Percentiles rank a stretch among this genome's conserved stretches.
These are phyloP conservation scores for Salix viminalis DNA, from an alignment of 345 rosid species.

Conservation along the genomic window DNA sequence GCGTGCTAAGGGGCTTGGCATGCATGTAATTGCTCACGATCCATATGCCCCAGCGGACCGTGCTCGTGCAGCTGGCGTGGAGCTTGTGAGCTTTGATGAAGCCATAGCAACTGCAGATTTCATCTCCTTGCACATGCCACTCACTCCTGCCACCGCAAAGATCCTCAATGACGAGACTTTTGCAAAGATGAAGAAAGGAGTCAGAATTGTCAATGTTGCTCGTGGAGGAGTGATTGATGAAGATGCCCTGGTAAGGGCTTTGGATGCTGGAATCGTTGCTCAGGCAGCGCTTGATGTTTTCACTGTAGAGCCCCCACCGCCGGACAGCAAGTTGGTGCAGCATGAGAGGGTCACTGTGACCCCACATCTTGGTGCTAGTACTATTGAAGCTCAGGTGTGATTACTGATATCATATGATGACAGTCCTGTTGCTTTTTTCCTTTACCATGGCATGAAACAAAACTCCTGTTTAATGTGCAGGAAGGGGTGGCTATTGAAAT, in stretches of 20 bases:
- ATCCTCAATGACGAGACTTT: constrained; percentile 27
- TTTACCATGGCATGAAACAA: neutral
- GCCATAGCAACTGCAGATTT: constrained; percentile 23
- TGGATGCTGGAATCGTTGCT: constrained; percentile 32
- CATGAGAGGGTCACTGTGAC: constrained; percentile 27
- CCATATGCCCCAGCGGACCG: constrained; percentile 26
- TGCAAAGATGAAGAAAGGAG: constrained; percentile 32
- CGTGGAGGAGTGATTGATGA: constrained; percentile 33
- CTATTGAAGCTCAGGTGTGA: constrained; percentile 24
- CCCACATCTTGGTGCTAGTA: constrained; percentile 36
- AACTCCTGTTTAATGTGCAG: constrained; percentile 6
- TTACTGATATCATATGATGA: neutral
- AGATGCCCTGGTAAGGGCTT: constrained; percentile 25
- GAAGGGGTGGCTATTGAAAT: constrained; percentile 34
- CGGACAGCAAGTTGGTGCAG: constrained; percentile 23
- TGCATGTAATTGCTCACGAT: constrained; percentile 29
- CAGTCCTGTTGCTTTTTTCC: neutral
- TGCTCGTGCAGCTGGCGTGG: constrained; percentile 23
- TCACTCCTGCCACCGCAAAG: constrained; percentile 23
- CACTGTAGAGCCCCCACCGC: constrained; percentile 21
- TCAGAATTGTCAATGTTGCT: constrained; percentile 28
- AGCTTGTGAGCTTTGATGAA: constrained; percentile 17
- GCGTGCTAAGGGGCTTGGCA: constrained; percentile 30
- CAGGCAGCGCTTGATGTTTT: constrained; percentile 35
- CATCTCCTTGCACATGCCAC: constrained; percentile 36